phyloP scores from a whole-genome alignment of 2,329 filamentous ascomycete genomes.

The Exophiala calicioides region DNA sequence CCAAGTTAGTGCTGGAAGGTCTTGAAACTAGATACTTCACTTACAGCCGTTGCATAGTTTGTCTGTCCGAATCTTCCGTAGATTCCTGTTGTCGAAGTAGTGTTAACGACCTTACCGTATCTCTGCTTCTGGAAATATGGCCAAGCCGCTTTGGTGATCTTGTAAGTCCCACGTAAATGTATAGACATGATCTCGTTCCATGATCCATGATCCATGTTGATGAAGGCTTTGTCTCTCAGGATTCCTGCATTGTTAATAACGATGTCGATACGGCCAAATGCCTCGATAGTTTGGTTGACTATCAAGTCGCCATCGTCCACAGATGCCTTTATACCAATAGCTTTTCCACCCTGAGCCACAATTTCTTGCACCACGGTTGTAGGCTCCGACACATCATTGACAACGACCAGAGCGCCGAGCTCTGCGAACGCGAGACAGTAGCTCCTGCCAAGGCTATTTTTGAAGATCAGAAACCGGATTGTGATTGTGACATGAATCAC shows the following conservation, averaged over 20 bases:
- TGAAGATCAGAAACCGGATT: constrained; percentile 30
- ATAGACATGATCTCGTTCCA: constrained; percentile 92
- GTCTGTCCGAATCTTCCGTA: constrained; percentile 99
- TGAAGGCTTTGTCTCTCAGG: constrained; percentile 93
- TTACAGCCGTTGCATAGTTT: constrained; percentile 87
- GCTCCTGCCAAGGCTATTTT: constrained; percentile 77
- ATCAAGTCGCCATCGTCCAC: constrained; percentile 89
- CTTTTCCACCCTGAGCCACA: constrained; percentile 81
- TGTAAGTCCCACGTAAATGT: constrained; percentile 91
- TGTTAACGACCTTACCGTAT: constrained; percentile 96
- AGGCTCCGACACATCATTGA: constrained; percentile 90
- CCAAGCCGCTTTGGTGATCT: constrained; percentile 95
- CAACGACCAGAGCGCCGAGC: constrained; percentile 78
- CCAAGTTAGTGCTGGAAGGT: constrained; percentile 13
- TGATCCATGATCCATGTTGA: constrained; percentile 91
- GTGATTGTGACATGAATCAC: constrained; percentile 31
- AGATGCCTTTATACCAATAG: constrained; percentile 87
- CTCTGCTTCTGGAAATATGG: constrained; percentile 97
- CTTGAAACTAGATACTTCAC: constrained; percentile 36
- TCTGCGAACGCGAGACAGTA: constrained; percentile 86
- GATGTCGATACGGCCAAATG: constrained; percentile 89
- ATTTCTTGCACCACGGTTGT: constrained; percentile 91
- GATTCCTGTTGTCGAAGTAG: constrained; percentile 92
- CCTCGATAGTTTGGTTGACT: constrained; percentile 88
- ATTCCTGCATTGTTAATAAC: constrained; percentile 98